Base-by-base conservation (phyloP, 129 eudicot genomes). In the Erigeron canadensis region DNA sequence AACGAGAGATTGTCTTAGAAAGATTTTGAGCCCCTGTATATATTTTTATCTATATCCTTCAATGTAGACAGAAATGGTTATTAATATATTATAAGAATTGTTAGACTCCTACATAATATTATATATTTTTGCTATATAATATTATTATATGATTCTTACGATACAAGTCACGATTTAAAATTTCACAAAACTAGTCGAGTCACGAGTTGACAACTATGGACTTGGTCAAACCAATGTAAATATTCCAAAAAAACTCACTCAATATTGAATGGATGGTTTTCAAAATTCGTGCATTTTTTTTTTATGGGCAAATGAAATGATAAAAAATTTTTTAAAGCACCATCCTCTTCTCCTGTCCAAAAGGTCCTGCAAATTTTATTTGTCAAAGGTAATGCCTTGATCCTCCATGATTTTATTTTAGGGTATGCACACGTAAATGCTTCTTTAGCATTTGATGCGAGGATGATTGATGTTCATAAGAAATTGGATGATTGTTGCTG, bases 271-370 rank as follows among this genome's bases (percentile, higher is more conserved):
- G 81, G 76, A 16, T 77, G 81, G 81, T 70, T 77, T 77, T 61
- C 22, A 63, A 70, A 77, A 48, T 48, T 41, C 42, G 11, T 4
- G 63, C 57, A 7, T 34, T 69, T 75, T 55, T 69, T 75, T 55
- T 65, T 75, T 66, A 46, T 53, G 65, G 67, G 73, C 57, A 8
- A 57, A 65, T 17, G 60, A 55, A 44, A 75, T 65, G 9, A 65
- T 34, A 66, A 57, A 55, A 19, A 28, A 0, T 28, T 28, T 42
- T 69, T 41, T 62, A 77, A 77, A 70, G 11, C 76, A 42, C 51
- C 75, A 44, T 63, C 67, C 66, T 54, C 65, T 65, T 64, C 66
- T 63, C 77, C 73, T 63, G 50, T 78, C 77, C 81, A 63, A 71
- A 71, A 71, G 67, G 67, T 78, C 81, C 77, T 78, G 77, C 77